Evolutionary conservation across 176 grass and related monocot species (phyloP).

Genomic region (Microstegium vimineum): DNA sequence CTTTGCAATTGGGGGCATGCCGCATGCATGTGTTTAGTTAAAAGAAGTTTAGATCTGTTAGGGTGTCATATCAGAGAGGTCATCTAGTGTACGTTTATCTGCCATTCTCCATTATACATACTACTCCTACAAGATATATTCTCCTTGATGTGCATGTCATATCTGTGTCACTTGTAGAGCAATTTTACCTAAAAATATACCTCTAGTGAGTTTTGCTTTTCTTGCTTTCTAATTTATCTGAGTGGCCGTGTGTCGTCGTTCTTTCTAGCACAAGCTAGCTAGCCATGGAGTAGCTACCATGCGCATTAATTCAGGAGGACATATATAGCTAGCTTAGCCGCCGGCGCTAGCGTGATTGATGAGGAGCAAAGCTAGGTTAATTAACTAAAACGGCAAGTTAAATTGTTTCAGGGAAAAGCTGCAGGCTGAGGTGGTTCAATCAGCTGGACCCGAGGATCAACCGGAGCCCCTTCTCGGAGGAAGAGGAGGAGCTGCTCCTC

Average conservation of each 20-base stretch:
- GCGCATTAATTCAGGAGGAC: neutral
- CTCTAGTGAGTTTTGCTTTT: constrained; percentile 11
- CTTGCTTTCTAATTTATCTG: constrained; percentile 44
- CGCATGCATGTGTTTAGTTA: constrained; percentile 15
- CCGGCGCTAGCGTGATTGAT: constrained; percentile 1
- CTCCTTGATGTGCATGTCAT: constrained; percentile 36
- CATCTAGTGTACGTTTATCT: neutral
- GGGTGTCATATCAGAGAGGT: constrained; percentile 41
- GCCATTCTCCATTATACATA: neutral
- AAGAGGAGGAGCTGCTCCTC: constrained; percentile 83
- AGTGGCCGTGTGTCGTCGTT: neutral
- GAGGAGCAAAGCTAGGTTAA: neutral
- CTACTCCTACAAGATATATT: neutral
- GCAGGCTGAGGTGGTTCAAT: constrained; percentile 96
- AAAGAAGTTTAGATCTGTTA: constrained; percentile 52
- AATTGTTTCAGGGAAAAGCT: constrained; percentile 78
- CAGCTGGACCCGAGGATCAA: constrained; percentile 92
- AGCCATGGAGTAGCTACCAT: neutral
- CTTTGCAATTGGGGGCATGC: constrained; percentile 20
- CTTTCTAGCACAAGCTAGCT: constrained; percentile 22
- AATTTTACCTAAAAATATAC: constrained; percentile 18
- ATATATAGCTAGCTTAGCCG: neutral
- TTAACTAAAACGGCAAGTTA: constrained; percentile 21
- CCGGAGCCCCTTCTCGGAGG: constrained; percentile 79
- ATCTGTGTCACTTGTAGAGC: constrained; percentile 42